Base-by-base conservation (phyloP, 371 early-diverging fungal species). In the Apophysomyces ossiformis region DNA sequence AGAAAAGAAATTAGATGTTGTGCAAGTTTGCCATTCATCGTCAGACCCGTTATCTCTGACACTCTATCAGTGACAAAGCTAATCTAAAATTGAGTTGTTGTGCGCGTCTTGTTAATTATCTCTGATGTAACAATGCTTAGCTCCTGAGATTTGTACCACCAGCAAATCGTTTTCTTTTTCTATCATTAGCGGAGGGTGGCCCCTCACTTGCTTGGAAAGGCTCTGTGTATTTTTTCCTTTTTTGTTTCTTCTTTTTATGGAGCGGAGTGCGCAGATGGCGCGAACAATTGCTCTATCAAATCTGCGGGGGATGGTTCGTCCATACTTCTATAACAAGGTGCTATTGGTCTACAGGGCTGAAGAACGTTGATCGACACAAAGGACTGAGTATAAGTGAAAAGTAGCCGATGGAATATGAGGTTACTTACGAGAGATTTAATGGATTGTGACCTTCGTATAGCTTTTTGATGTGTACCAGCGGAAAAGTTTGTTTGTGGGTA, bases 221-320 rank as follows among this genome's bases (percentile, higher is more conserved):
- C 32, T 26, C 32, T 26, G 32, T 26, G 32, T 26, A 26, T 26
- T 26, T 26, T 26, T 26, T 26, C 32, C 32, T 2, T 26, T 26
- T 26, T 26, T 45, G 8, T 13, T 45, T 45, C 13, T 43, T 43
- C 15, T 43, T 15, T 43, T 50, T 21, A 50, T 21, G 54, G 54
- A 7, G 54, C 21, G 2, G 54, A n/a, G 21, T 21, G 54, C 9
- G 21, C 54, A 50, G 54, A 21, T 50, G 54, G 54, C 9, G 74
- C 70, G 67, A 78, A 78, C 0, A 78, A 37, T 54, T 73, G 69
- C 37, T 78, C 76, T 11, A 78, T 76, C 43, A 78, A 67, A 46
- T 78, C 79, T 8, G 69, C 44, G 2, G 79, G 76, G n/a, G 79
- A 73, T 18, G 74, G 74, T 13, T 76, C 74, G 47, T 76, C 72